Conservation (phyloP, 192 early-diverging fungal species). For the Podila epigama region DNA sequence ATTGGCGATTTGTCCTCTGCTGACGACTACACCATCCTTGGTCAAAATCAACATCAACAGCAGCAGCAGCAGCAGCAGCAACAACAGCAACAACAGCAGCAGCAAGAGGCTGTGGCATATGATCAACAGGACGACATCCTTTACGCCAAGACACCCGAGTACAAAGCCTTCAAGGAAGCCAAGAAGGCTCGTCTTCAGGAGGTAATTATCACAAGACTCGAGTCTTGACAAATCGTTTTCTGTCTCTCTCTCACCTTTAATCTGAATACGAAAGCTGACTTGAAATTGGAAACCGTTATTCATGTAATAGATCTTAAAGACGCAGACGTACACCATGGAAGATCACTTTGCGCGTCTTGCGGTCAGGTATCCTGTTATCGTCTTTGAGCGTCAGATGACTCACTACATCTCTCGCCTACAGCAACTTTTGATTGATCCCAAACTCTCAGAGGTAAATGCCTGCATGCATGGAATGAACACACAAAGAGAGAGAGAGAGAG, state of each 20-base stretch:
- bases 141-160: slow-evolving; percentile 54
- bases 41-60: slow-evolving; percentile 8
- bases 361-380: slow-evolving; percentile 48
- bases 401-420: slow-evolving; percentile 55
- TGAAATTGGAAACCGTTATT: too few relatives aligned
- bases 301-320: slow-evolving; percentile 40
- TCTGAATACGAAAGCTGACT: too few relatives aligned
- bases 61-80: background rate
- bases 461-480: too few relatives aligned
- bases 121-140: slow-evolving; percentile 47
- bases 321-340: slow-evolving; percentile 23
- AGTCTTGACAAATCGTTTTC: too few relatives aligned
- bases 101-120: slow-evolving; percentile 6
- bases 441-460: slow-evolving; percentile 52
- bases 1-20: background rate
- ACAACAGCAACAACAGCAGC: slow-evolving; percentile 14
- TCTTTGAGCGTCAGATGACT: slow-evolving; percentile 61
- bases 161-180: slow-evolving; percentile 55
- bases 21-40: background rate
- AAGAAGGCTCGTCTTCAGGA: slow-evolving; percentile 54
- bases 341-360: slow-evolving; percentile 53
- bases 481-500: too few relatives aligned
- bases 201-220: slow-evolving; percentile 41
- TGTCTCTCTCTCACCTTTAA: too few relatives aligned
- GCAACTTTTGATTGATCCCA: slow-evolving; percentile 53